These are phyloP conservation scores for Chrysosphaeria jannelii DNA, from an alignment of 2,329 filamentous ascomycete genomes.

Conservation along the genomic window DNA sequence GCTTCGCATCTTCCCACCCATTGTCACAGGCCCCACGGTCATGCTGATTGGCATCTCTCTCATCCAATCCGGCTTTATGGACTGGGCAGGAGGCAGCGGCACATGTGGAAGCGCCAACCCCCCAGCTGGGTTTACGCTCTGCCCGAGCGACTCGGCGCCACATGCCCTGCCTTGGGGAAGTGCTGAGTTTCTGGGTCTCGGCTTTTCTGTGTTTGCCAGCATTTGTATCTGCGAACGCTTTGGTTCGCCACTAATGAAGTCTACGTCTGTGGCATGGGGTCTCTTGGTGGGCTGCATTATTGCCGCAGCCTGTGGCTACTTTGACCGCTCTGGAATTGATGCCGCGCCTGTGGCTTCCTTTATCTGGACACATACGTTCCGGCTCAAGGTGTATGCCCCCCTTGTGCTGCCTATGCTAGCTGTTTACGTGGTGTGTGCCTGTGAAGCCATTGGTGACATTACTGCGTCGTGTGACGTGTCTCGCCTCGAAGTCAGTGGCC, in stretches of 20 bases:
- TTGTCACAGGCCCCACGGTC: conserved; percentile 17
- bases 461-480: conserved; percentile 61
- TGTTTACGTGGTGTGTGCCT: conserved; percentile 41
- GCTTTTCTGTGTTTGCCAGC: conserved; percentile 50
- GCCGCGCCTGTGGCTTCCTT: conserved; percentile 41
- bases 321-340: conserved; percentile 41
- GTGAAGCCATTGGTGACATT: conserved; percentile 55
- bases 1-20: conserved; percentile 46
- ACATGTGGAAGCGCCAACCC: conserved; percentile 18
- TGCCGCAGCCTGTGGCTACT: conserved; percentile 49
- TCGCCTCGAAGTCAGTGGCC: conserved; percentile 40
- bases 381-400: conserved; percentile 38
- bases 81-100: conserved; percentile 52
- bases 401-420: conserved; percentile 42
- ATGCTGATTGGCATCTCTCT: conserved; percentile 45
- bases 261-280: conserved; percentile 43
- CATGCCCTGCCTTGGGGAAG: conserved; percentile 50
- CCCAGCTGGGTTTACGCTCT: conserved; percentile 26
- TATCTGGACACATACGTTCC: conserved; percentile 54
- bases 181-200: conserved; percentile 48
- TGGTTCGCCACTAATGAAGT: conserved; percentile 63
- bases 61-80: conserved; percentile 38
- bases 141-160: conserved; percentile 35
- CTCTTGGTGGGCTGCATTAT: conserved; percentile 51
- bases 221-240: conserved; percentile 61